phyloP scores from a whole-genome alignment of 306 rosid genomes.

The Medicago lupulina region DNA sequence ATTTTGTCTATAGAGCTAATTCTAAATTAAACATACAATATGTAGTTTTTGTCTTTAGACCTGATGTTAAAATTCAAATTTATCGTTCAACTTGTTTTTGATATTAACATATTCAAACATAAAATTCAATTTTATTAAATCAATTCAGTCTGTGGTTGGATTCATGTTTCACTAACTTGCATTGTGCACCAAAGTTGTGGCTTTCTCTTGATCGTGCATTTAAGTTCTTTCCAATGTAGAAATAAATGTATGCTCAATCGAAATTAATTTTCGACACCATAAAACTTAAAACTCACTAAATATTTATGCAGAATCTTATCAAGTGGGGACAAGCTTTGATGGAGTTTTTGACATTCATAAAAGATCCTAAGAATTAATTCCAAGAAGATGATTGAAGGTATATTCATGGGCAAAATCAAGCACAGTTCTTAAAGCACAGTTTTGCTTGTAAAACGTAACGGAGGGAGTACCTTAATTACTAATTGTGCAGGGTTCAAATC shows the following conservation, averaged over 20 bases:
- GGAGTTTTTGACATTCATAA: slow-evolving; percentile 65
- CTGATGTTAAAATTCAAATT: not conserved
- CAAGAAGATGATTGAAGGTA: slow-evolving; percentile 66
- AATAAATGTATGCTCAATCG: not conserved
- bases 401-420: too few relatives aligned
- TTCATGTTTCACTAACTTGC: not conserved
- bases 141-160: not conserved
- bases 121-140: too few relatives aligned
- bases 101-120: not conserved
- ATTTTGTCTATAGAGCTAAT: not conserved
- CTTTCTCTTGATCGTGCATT: too few relatives aligned
- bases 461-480: not conserved
- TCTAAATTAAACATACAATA: not conserved
- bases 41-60: not conserved
- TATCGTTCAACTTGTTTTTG: not conserved
- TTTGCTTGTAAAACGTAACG: too few relatives aligned
- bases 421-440: too few relatives aligned
- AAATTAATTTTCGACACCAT: not conserved
- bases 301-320: slow-evolving; percentile 63
- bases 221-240: too few relatives aligned
- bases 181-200: not conserved
- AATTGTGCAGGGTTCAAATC: too few relatives aligned
- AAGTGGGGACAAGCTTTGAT: slow-evolving; percentile 85
- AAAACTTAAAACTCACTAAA: not conserved
- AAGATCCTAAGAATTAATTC: slow-evolving; percentile 56